Evolutionary conservation across 176 grass and related monocot species (phyloP).

Genomic region (Eragrostis curvula): DNA sequence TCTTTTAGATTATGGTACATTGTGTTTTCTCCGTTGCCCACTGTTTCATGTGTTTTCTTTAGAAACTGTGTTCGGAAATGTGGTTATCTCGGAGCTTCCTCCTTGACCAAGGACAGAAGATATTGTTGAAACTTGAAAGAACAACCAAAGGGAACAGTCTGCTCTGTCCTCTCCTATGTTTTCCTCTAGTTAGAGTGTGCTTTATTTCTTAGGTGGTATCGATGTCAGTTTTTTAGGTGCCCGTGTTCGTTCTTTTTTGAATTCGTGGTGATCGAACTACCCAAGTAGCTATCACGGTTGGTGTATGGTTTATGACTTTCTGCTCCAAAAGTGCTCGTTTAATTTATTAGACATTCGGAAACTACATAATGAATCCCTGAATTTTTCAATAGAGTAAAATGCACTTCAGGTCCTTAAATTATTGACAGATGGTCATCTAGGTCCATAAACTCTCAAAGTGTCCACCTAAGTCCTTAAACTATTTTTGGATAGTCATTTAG

Average conservation of each 20-base stretch:
- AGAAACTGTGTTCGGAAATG: neutral
- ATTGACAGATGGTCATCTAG: too few relatives aligned
- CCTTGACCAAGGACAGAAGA: neutral
- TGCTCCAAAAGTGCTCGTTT: neutral
- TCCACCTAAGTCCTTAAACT: too few relatives aligned
- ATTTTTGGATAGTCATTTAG: too few relatives aligned
- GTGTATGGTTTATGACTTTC: conserved; percentile 5
- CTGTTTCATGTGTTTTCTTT: neutral
- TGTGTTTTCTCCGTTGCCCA: neutral
- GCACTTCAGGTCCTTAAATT: too few relatives aligned
- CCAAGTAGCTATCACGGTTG: neutral
- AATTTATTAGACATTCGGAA: neutral
- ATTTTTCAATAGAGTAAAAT: neutral
- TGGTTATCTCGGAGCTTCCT: neutral
- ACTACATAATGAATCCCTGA: neutral
- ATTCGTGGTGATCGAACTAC: neutral
- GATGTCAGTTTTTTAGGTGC: conserved; percentile 6
- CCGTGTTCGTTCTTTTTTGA: neutral
- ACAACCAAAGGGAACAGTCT: neutral
- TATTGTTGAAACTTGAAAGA: neutral
- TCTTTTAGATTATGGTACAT: neutral
- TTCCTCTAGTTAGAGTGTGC: neutral
- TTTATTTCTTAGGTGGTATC: neutral
- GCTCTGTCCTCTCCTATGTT: neutral
- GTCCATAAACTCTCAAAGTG: too few relatives aligned